Percentiles rank a stretch among this genome's conserved stretches.
phyloP scores from a whole-genome alignment of 768 basidiomycete genomes.

The Punctularia strigosozonata region DNA sequence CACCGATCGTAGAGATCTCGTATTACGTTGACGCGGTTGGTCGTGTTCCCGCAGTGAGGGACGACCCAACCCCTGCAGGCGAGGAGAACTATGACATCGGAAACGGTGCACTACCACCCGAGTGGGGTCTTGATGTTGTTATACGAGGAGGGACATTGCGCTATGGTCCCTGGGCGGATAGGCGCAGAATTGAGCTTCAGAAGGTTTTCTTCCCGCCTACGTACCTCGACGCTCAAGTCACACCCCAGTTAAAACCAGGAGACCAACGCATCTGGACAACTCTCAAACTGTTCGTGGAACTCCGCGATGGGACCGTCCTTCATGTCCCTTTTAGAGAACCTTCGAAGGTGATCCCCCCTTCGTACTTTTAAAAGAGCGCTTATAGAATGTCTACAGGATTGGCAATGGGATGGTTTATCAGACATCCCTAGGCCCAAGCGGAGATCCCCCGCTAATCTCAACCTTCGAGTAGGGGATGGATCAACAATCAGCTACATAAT shows the following conservation, averaged over 20 bases:
- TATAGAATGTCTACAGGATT: conserved; percentile 42
- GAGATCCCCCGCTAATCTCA: conserved; percentile 62
- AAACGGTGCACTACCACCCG: conserved; percentile 79
- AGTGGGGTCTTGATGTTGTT: conserved; percentile 87
- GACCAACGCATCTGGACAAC: conserved; percentile 78
- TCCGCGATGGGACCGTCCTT: conserved; percentile 65
- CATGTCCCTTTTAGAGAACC: conserved; percentile 86
- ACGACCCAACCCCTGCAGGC: conserved; percentile 18
- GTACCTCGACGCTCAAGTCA: conserved; percentile 51
- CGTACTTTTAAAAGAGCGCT: neutral
- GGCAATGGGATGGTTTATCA: conserved; percentile 75
- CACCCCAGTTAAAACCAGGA: conserved; percentile 52
- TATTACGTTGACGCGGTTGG: conserved; percentile 87
- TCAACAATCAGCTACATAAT: conserved; percentile 80
- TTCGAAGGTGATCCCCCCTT: conserved; percentile 50
- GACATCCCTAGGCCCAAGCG: conserved; percentile 38
- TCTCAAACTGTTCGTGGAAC: conserved; percentile 70
- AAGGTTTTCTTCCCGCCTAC: conserved; percentile 72
- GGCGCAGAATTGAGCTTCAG: conserved; percentile 72
- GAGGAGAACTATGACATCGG: conserved; percentile 57
- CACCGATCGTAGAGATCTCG: conserved; percentile 62
- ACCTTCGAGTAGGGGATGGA: conserved; percentile 61
- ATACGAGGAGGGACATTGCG: conserved; percentile 64
- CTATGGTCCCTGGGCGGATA: conserved; percentile 96
- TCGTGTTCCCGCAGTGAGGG: conserved; percentile 38